Evolutionary conservation across 768 basidiomycete species (phyloP).

Genomic region (Mycena indigotica): DNA sequence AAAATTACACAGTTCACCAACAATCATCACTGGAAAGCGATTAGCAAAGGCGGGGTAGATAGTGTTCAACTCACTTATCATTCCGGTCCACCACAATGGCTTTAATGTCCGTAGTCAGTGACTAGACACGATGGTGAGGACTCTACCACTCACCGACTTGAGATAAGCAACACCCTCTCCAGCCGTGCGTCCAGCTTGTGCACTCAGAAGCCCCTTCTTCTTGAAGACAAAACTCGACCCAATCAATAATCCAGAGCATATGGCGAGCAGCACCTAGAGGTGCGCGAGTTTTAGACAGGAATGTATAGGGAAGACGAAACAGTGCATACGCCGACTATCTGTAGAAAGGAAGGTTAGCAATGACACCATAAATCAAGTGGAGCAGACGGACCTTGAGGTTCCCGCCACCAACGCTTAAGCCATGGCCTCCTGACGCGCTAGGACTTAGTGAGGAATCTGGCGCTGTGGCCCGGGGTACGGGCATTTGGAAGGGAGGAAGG

Average conservation of each 20-base stretch:
- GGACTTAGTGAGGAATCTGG: not conserved
- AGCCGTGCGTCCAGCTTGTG: conserved; percentile 76
- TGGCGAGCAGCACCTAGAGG: conserved; percentile 63
- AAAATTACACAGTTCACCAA: conserved; percentile 88
- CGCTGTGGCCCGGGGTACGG: not conserved
- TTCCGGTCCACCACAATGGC: conserved; percentile 93
- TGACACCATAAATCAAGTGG: not conserved
- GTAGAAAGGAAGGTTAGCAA: not conserved
- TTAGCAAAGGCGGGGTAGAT: not conserved
- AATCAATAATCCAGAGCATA: conserved; percentile 83
- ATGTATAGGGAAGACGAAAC: not conserved
- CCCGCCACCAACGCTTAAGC: not conserved
- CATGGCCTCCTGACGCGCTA: not conserved
- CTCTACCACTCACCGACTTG: conserved; percentile 69
- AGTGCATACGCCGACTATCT: not conserved
- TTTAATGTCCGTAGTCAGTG: conserved; percentile 33
- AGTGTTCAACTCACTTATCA: conserved; percentile 64
- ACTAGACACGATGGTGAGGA: conserved; percentile 2
- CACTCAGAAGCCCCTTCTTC: conserved; percentile 87
- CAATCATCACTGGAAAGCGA: conserved; percentile 73
- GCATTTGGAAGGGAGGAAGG: not conserved
- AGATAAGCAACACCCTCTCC: conserved; percentile 94
- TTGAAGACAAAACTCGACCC: conserved; percentile 96
- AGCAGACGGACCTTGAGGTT: conserved; percentile 2
- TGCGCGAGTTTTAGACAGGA: not conserved